A percentile compares a stretch with the other conserved stretches of the same genome.
phyloP scores from a whole-genome alignment of 108 stramenopile species.

The Conticribra weissflogii region DNA sequence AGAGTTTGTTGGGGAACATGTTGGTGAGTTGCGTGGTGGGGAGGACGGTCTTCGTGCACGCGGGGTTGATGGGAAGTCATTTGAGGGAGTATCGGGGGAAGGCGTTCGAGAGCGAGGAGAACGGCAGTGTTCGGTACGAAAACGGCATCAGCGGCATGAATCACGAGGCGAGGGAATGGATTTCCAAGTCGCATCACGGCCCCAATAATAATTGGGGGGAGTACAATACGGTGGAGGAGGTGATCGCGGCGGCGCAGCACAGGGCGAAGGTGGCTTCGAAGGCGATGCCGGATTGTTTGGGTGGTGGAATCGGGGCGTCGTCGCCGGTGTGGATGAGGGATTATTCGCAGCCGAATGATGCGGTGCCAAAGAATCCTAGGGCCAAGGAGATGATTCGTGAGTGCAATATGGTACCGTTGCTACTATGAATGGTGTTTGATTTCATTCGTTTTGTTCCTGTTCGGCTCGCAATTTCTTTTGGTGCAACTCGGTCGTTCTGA shows the following conservation, averaged over 20 bases:
- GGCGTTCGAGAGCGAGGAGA: not conserved
- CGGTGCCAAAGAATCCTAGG: slow-evolving; percentile 39
- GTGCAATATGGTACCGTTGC: not conserved
- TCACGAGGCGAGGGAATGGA: slow-evolving; percentile 58
- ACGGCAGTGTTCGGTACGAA: slow-evolving; percentile 6
- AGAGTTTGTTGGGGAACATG: slow-evolving; percentile 67
- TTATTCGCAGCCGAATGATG: slow-evolving; percentile 66
- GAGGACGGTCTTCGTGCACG: slow-evolving; percentile 79
- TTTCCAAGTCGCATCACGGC: slow-evolving; percentile 41
- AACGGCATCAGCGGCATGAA: slow-evolving; percentile 72
- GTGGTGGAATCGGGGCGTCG: slow-evolving; percentile 54
- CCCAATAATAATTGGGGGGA: slow-evolving; percentile 54
- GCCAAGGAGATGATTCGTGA: slow-evolving; percentile 47
- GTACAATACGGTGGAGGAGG: slow-evolving; percentile 55
- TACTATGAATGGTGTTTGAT: not conserved
- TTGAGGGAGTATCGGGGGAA: slow-evolving; percentile 23
- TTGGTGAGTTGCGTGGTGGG: slow-evolving; percentile 70
- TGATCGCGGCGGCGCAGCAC: slow-evolving; percentile 47
- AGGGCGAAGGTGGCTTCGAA: slow-evolving; percentile 53
- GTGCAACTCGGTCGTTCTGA: too few species aligned
- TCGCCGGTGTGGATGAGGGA: slow-evolving; percentile 84
- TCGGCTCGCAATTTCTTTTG: too few species aligned
- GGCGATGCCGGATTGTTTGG: slow-evolving; percentile 65
- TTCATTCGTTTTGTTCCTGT: too few species aligned
- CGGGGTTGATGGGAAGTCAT: slow-evolving; percentile 70